Evolutionary conservation across 306 rosid genomes (phyloP).

Genomic region (Pyrus communis): DNA sequence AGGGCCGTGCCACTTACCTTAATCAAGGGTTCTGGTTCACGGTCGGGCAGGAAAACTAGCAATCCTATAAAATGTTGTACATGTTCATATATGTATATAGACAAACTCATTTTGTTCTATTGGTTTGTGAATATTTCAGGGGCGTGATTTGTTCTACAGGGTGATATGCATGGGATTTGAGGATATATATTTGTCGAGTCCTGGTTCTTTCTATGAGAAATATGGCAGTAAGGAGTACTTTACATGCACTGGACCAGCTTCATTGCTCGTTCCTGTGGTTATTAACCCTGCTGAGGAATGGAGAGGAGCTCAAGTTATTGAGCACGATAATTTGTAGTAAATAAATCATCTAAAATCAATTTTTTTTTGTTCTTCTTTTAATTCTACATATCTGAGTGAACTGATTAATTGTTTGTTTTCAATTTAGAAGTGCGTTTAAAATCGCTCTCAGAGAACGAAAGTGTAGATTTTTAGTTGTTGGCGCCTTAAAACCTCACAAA

Average conservation of each 20-base stretch:
- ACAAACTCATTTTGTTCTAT: not conserved
- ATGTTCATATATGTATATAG: not conserved
- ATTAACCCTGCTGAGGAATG: conserved; percentile 81
- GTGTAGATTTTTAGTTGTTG: too few species aligned
- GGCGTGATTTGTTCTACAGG: conserved; percentile 75
- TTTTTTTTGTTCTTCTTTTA: too few species aligned
- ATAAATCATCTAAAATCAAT: not conserved
- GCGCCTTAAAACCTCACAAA: too few species aligned
- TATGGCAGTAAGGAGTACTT: conserved; percentile 65
- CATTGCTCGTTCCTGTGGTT: conserved; percentile 71
- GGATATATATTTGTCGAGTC: conserved; percentile 80
- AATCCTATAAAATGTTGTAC: not conserved
- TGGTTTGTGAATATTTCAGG: conserved; percentile 34
- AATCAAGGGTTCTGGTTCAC: not conserved
- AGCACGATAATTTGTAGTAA: conserved; percentile 69
- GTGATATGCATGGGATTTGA: conserved; percentile 93
- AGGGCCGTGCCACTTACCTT: not conserved
- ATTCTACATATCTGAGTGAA: too few species aligned
- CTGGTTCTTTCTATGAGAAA: conserved; percentile 74
- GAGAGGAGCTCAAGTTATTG: conserved; percentile 92
- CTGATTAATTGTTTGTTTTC: too few species aligned
- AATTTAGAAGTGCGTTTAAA: too few species aligned
- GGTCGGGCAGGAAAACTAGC: not conserved
- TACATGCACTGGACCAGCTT: conserved; percentile 94
- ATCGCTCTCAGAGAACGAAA: too few species aligned